A percentile compares a stretch with the other conserved stretches of the same genome.
Conservation (phyloP, 306 rosid species). For the Ziziphus jujuba region DNA sequence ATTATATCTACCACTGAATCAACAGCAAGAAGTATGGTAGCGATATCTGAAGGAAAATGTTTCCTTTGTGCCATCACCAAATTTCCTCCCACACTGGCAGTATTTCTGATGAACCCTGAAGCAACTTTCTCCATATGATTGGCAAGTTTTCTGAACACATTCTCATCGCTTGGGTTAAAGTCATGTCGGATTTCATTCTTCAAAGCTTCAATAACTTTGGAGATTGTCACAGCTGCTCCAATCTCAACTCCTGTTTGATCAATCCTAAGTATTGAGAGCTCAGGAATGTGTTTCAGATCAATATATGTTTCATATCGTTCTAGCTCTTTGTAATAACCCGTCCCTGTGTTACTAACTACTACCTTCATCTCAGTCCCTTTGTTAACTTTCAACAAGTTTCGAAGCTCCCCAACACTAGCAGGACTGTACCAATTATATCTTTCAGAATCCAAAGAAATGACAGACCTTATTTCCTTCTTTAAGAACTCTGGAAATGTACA, state of each 20-base stretch:
- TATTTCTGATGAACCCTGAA: constrained; percentile 59
- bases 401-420: constrained; percentile 48
- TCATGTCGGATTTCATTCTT: constrained; percentile 27
- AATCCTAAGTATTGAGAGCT: constrained; percentile 49
- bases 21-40: constrained; percentile 73
- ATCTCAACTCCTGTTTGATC: constrained; percentile 62
- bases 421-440: constrained; percentile 62
- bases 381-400: constrained; percentile 30
- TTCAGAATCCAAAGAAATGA: constrained; percentile 39
- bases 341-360: constrained; percentile 75
- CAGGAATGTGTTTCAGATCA: constrained; percentile 55
- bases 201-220: constrained; percentile 61
- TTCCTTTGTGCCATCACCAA: constrained; percentile 83
- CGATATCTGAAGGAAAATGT: constrained; percentile 87
- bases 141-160: constrained; percentile 51
- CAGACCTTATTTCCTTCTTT: constrained; percentile 42
- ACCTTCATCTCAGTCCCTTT: constrained; percentile 38
- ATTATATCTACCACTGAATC: constrained; percentile 62
- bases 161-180: constrained; percentile 34
- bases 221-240: constrained; percentile 72
- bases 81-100: constrained; percentile 87
- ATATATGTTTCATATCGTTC: constrained; percentile 51
- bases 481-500: constrained; percentile 62
- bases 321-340: constrained; percentile 70
- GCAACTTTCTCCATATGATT: constrained; percentile 80